Base-by-base conservation (phyloP, 306 rosid genomes). In the Cicer pinnatifidum region DNA sequence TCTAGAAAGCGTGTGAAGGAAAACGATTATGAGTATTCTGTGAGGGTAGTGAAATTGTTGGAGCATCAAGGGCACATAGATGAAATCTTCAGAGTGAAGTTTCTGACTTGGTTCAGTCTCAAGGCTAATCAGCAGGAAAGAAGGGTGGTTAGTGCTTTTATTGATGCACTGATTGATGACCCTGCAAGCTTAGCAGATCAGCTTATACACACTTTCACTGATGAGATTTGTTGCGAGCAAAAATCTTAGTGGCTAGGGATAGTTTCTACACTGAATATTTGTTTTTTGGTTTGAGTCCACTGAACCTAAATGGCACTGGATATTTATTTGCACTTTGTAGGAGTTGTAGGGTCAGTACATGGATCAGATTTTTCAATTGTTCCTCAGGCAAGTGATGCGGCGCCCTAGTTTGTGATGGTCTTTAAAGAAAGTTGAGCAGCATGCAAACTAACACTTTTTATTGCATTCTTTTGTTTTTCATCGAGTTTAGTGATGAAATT, bases 31-130 rank as follows among this genome's bases (percentile, higher is more conserved):
- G 97, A 93, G 67, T 84, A 83, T 70, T 91, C 98, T 1, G 97
- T 93, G 72, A 80, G 88, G 83, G 97, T 82, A 33, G 88, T 93
- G 65, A 91, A 88, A 64, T 80, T 84, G 89, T 77, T 93, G 60
- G 98, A 91, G 84, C 84, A 77, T 52, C 87, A 77, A 72, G 92
- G 92, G 58, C 92, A 85, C 84, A 84, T 93, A 6, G 88, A 81
- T 11, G 89, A 78, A 78, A 79, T 78, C 61, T 93, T 93, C 71
- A 84, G 98, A 82, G 96, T 91, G 10, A 90, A 87, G 43, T 93
- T 93, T 81, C 96, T 93, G 0, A 89, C 96, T 52, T 93, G 97
- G 98, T 93, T 93, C 93, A 91, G 98, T 88, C 90, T 93, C 69
- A 93, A 88, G 75, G 96, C 98, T 11, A 82, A 80, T 11, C 69